Conservation (phyloP, 331 rosid genomes). For the Spiraea crenata region DNA sequence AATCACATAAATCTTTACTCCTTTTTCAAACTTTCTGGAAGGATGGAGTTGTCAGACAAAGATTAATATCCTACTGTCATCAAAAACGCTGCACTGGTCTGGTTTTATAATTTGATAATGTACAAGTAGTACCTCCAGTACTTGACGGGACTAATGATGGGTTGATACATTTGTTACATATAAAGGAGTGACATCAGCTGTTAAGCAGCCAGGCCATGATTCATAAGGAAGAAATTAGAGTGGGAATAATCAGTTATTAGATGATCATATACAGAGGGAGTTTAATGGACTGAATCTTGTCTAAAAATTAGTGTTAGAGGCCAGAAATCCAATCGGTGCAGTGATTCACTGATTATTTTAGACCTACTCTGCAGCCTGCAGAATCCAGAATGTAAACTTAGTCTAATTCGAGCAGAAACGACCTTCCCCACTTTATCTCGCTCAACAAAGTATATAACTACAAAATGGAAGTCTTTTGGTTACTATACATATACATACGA, state of each 20-base stretch:
- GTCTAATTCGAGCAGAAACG: constrained; percentile 2
- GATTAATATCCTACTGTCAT: too few species aligned
- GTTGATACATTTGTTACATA: too few species aligned
- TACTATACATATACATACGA: too few species aligned
- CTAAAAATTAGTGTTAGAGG: neutral
- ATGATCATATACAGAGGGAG: neutral
- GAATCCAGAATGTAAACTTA: neutral
- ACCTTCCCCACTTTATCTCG: constrained; percentile 5
- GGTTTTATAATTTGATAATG: too few species aligned
- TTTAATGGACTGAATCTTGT: neutral
- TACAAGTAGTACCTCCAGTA: too few species aligned
- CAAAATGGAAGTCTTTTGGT: too few species aligned
- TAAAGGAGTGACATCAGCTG: too few species aligned
- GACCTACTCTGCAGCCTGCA: neutral
- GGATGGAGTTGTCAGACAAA: neutral
- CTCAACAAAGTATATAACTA: neutral
- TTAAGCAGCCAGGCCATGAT: too few species aligned
- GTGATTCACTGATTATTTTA: neutral
- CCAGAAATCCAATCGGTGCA: neutral
- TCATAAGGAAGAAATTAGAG: too few species aligned
- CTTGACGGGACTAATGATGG: too few species aligned
- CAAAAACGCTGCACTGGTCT: too few species aligned
- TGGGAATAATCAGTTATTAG: too few species aligned
- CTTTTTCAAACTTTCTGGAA: constrained; percentile 22
- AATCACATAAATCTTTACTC: neutral